Percentiles rank a stretch among this genome's conserved stretches.
phyloP scores from a whole-genome alignment of 208 protist species.

The Vickermania ingenoplastis region DNA sequence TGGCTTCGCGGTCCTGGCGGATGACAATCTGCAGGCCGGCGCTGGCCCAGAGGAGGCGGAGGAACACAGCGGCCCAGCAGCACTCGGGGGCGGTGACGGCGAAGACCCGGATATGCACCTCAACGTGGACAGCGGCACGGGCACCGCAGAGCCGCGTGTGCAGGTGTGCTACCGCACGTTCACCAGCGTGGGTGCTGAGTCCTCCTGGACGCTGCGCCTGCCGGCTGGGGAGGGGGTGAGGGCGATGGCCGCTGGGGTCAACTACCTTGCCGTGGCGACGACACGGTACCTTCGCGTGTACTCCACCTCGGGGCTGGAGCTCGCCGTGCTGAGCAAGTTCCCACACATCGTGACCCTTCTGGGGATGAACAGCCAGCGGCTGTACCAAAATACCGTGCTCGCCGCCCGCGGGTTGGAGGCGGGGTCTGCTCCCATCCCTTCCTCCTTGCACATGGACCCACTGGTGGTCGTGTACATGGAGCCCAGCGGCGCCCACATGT shows the following conservation, averaged over 20 bases:
- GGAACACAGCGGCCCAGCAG: background rate
- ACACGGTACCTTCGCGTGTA: conserved; percentile 72
- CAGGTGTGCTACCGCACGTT: conserved; percentile 70
- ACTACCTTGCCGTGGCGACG: conserved; percentile 66
- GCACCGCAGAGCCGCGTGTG: conserved; percentile 20
- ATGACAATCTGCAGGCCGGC: background rate
- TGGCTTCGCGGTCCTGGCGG: conserved; percentile 38
- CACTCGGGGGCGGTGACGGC: background rate
- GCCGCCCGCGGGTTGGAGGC: conserved; percentile 33
- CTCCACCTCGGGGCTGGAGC: conserved; percentile 74
- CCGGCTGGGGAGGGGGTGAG: conserved; percentile 65
- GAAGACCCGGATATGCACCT: conserved; percentile 7
- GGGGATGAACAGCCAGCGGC: conserved; percentile 50
- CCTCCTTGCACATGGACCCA: conserved; percentile 45
- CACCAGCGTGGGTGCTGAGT: conserved; percentile 61
- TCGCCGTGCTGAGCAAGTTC: conserved; percentile 70
- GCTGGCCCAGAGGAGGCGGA: background rate
- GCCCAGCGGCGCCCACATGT: conserved; percentile 28
- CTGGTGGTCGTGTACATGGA: conserved; percentile 53
- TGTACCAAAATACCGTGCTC: conserved; percentile 20
- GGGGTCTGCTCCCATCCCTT: background rate
- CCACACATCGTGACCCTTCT: conserved; percentile 76
- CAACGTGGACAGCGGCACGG: conserved; percentile 21
- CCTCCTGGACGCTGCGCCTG: conserved; percentile 66
- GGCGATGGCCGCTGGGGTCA: conserved; percentile 61